phyloP scores from a whole-genome alignment of 352 stramenopile genomes.

The Phytopythium ostracodes region DNA sequence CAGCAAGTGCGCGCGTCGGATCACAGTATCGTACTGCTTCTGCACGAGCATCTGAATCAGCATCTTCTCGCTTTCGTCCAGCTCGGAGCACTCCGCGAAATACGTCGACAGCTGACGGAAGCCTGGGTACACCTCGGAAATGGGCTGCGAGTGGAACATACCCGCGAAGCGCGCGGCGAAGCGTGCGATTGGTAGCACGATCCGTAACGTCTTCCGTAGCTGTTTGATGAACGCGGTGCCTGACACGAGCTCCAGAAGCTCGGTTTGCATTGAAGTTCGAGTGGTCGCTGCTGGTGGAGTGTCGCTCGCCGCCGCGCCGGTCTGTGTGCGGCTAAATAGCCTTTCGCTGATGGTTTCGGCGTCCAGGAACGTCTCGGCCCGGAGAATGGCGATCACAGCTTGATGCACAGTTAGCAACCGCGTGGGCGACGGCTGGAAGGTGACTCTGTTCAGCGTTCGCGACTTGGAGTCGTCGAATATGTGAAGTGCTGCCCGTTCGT shows the following conservation, averaged over 20 bases:
- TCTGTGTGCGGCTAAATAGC: conserved; percentile 8
- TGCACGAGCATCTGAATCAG: conserved; percentile 16
- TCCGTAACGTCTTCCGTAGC: conserved; percentile 26
- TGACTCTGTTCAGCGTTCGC: neutral
- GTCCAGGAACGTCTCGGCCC: conserved; percentile 29
- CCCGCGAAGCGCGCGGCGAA: conserved; percentile 17
- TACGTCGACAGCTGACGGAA: conserved; percentile 21
- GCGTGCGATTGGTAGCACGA: conserved; percentile 23
- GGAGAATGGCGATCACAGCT: conserved; percentile 22
- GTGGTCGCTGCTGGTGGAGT: neutral
- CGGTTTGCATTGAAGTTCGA: conserved; percentile 13
- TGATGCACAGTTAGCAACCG: conserved; percentile 19
- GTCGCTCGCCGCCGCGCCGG: too few relatives aligned
- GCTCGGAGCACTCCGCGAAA: conserved; percentile 14
- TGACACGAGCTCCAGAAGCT: conserved; percentile 21
- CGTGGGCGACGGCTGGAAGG: conserved; percentile 12
- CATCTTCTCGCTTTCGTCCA: conserved; percentile 24
- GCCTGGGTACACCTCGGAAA: conserved; percentile 35
- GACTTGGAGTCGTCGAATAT: conserved; percentile 1
- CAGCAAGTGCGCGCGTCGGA: conserved; percentile 21
- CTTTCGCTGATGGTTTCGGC: conserved; percentile 10
- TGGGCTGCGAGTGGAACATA: conserved; percentile 6
- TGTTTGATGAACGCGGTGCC: conserved; percentile 21
- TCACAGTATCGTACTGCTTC: conserved; percentile 16
- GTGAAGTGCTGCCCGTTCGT: neutral